Conservation (phyloP, 2,329 filamentous ascomycete species). For the Calonectria henricotiae region DNA sequence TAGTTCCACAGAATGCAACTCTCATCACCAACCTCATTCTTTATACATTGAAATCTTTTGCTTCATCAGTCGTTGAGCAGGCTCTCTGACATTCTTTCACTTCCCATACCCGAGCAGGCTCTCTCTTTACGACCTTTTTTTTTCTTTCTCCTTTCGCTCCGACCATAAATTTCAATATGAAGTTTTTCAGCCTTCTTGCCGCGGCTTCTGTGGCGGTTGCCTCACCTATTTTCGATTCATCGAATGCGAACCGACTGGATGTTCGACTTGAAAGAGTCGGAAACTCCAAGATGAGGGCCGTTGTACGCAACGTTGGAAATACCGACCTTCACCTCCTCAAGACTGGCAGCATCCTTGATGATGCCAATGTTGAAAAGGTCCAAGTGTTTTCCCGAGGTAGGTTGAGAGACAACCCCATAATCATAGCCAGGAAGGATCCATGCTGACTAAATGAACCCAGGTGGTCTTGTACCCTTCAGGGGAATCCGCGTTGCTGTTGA, state of each 20-base stretch:
- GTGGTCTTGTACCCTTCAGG: slow-evolving; percentile 60
- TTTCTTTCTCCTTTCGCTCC: background rate
- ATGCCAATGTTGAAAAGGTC: slow-evolving; percentile 18
- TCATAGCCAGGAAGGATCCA: background rate
- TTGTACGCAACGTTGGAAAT: slow-evolving; percentile 10
- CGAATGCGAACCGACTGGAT: background rate
- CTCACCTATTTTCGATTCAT: background rate
- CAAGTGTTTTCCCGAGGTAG: slow-evolving; percentile 16
- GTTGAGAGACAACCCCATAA: too few species aligned
- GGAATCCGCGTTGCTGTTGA: slow-evolving; percentile 66
- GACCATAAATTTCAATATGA: background rate
- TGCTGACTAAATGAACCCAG: background rate
- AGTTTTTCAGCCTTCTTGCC: slow-evolving; percentile 1
- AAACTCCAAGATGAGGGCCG: slow-evolving; percentile 11
- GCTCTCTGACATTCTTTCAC: slow-evolving; percentile 7
- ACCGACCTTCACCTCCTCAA: slow-evolving; percentile 2
- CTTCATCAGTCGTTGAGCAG: slow-evolving; percentile 13
- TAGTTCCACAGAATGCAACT: background rate
- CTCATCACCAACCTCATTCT: background rate
- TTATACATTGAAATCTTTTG: background rate
- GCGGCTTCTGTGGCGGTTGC: background rate
- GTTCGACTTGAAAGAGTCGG: slow-evolving; percentile 1
- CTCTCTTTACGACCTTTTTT: background rate
- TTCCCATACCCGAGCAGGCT: background rate
- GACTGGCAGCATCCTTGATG: background rate